These are phyloP conservation scores for Candida sphagnicola DNA, from an alignment of 805 yeast species.

Conservation along the genomic window DNA sequence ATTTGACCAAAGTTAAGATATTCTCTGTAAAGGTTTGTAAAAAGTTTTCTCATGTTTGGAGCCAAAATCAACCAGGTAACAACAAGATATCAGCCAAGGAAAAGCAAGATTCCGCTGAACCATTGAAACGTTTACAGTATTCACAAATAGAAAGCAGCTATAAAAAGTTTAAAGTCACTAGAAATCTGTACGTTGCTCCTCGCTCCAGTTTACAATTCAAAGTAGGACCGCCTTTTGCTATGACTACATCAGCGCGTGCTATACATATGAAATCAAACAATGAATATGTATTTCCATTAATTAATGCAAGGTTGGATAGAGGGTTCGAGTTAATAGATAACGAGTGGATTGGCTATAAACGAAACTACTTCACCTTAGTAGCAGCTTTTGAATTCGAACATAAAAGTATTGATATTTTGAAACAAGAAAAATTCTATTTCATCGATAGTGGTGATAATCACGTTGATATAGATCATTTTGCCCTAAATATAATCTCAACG, in stretches of 20 bases:
- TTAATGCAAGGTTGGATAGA: slow-evolving; percentile 57
- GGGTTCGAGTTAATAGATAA: slow-evolving; percentile 51
- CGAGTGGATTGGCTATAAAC: slow-evolving; percentile 67
- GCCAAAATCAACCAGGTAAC: neutral
- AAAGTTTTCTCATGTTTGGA: slow-evolving; percentile 1
- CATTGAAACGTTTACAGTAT: too few species aligned
- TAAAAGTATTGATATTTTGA: slow-evolving; percentile 22
- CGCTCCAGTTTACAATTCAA: slow-evolving; percentile 62
- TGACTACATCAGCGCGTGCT: slow-evolving; percentile 21
- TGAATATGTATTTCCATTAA: slow-evolving; percentile 31
- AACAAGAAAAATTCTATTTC: slow-evolving; percentile 30
- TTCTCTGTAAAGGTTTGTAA: neutral
- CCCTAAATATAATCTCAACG: slow-evolving; percentile 47
- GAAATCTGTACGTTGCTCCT: slow-evolving; percentile 51
- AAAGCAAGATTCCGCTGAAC: too few species aligned
- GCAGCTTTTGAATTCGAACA: slow-evolving; percentile 43
- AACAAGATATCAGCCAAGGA: too few species aligned
- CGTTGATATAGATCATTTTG: slow-evolving; percentile 43
- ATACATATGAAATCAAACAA: slow-evolving; percentile 20
- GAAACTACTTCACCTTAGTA: slow-evolving; percentile 66
- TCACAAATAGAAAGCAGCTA: too few species aligned
- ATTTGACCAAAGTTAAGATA: neutral
- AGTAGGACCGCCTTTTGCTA: slow-evolving; percentile 57
- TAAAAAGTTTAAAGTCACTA: too few species aligned
- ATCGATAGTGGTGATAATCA: slow-evolving; percentile 15